A percentile compares a stretch with the other conserved stretches of the same genome.
These are phyloP conservation scores for Graphilbum ipis-grandicollis DNA, from an alignment of 2,329 filamentous ascomycete species.

Conservation along the genomic window DNA sequence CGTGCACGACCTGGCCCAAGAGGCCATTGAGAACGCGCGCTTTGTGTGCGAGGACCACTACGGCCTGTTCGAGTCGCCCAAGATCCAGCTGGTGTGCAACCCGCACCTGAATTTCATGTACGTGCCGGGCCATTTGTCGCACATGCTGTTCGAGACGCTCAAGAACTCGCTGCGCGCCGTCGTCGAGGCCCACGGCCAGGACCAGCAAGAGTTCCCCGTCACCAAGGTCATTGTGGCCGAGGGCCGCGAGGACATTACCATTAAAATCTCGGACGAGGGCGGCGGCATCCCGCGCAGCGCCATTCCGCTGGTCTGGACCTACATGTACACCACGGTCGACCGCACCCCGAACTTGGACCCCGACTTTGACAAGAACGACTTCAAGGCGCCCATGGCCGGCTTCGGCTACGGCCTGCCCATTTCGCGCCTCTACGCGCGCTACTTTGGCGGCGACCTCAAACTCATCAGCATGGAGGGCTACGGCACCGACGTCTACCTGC, in stretches of 20 bases:
- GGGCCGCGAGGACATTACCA: constrained; percentile 96
- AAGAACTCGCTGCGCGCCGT: constrained; percentile 97
- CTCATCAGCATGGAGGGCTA: constrained; percentile 99
- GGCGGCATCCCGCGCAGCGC: constrained; percentile 85
- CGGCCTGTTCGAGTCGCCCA: constrained; percentile 88
- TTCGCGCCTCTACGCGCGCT: constrained; percentile 80
- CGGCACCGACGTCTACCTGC: constrained; percentile 94
- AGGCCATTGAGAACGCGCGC: constrained; percentile 96
- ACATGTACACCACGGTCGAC: constrained; percentile 99
- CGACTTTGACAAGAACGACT: constrained; percentile 97
- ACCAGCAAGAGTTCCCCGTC: constrained; percentile 89
- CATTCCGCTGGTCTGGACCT: constrained; percentile 98
- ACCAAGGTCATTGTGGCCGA: constrained; percentile 97
- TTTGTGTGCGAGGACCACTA: constrained; percentile 99
- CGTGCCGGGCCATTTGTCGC: constrained; percentile 91
- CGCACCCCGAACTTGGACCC: constrained; percentile 88
- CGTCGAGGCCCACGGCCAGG: constrained; percentile 84
- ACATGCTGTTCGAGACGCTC: constrained; percentile 98
- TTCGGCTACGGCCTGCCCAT: constrained; percentile 98
- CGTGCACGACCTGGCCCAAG: constrained; percentile 81
- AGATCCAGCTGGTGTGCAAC: constrained; percentile 91
- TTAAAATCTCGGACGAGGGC: constrained; percentile 94
- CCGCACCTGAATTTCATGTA: constrained; percentile 98
- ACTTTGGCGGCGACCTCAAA: constrained; percentile 95
- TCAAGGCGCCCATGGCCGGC: constrained; percentile 97